Evolutionary conservation across 768 basidiomycete species (phyloP).

Genomic region (Stropharia rugosoannulata): DNA sequence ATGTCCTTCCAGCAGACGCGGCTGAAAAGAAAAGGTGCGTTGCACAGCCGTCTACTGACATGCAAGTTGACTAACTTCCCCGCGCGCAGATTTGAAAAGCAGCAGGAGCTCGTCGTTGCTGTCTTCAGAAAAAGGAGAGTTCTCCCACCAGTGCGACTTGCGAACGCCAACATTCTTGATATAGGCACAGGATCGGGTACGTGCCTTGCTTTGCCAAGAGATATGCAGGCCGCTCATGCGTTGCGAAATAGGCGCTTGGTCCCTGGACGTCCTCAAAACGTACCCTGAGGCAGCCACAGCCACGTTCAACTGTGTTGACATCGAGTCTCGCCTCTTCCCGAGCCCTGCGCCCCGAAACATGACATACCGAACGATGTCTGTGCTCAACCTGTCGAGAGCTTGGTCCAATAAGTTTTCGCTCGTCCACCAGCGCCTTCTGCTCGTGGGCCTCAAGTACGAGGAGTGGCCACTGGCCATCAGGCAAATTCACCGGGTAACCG

Average conservation of each 20-base stretch:
- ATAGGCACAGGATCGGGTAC: constrained; percentile 18
- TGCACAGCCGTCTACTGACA: neutral
- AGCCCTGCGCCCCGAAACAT: neutral
- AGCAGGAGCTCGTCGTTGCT: neutral
- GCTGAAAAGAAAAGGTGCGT: constrained; percentile 13
- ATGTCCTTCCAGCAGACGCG: constrained; percentile 14
- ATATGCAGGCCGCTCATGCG: neutral
- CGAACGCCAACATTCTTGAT: constrained; percentile 15
- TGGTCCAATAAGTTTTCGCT: neutral
- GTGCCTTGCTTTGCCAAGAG: neutral
- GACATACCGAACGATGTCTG: neutral
- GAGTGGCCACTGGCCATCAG: neutral
- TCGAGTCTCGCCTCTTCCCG: neutral
- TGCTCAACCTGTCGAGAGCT: neutral
- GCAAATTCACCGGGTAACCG: neutral
- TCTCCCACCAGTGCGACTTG: constrained; percentile 10
- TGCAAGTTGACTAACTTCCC: neutral
- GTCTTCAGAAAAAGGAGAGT: constrained; percentile 13
- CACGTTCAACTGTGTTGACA: neutral
- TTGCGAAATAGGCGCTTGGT: neutral
- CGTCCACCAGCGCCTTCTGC: neutral
- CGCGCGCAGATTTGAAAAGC: neutral
- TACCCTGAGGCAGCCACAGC: neutral
- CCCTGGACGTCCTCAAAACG: neutral
- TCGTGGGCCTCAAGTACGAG: neutral